These are phyloP conservation scores for Miscanthus sacchariflorus DNA, from an alignment of 202 grass and related monocot genomes.

Conservation along the genomic window DNA sequence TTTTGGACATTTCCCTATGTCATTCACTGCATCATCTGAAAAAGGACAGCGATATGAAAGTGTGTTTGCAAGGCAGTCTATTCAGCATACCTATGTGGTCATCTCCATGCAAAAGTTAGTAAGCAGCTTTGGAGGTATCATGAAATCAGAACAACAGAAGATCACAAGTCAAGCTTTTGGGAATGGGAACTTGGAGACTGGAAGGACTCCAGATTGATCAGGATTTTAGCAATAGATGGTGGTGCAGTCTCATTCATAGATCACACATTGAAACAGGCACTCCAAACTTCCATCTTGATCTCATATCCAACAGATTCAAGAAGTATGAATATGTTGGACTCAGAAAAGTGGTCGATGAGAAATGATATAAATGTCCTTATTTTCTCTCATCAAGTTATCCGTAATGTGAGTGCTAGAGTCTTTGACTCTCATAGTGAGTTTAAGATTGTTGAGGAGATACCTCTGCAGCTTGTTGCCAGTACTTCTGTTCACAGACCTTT, in stretches of 20 bases:
- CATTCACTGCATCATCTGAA: constrained; percentile 73
- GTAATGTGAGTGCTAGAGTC: constrained; percentile 81
- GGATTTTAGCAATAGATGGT: constrained; percentile 84
- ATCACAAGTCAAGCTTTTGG: constrained; percentile 69
- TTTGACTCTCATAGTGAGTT: constrained; percentile 78
- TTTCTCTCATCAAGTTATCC: constrained; percentile 63
- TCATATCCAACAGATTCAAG: constrained; percentile 92
- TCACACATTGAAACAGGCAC: constrained; percentile 53
- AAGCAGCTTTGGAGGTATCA: constrained; percentile 78
- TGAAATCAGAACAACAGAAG: constrained; percentile 49
- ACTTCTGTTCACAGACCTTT: constrained; percentile 52
- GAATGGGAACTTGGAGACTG: constrained; percentile 97
- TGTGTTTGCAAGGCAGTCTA: constrained; percentile 64
- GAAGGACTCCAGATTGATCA: constrained; percentile 86
- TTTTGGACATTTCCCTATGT: constrained; percentile 88
- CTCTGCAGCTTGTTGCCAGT: constrained; percentile 57
- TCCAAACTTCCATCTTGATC: constrained; percentile 65
- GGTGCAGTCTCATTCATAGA: constrained; percentile 79
- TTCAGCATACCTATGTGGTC: constrained; percentile 89
- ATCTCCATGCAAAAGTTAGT: constrained; percentile 78
- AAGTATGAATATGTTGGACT: constrained; percentile 74
- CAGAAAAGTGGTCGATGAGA: constrained; percentile 48
- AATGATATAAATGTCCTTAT: constrained; percentile 93
- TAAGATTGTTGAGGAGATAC: constrained; percentile 83
- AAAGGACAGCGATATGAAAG: constrained; percentile 65